Base-by-base conservation (phyloP, 2,329 filamentous ascomycete species). In the Neodidymelliopsis sp. region DNA sequence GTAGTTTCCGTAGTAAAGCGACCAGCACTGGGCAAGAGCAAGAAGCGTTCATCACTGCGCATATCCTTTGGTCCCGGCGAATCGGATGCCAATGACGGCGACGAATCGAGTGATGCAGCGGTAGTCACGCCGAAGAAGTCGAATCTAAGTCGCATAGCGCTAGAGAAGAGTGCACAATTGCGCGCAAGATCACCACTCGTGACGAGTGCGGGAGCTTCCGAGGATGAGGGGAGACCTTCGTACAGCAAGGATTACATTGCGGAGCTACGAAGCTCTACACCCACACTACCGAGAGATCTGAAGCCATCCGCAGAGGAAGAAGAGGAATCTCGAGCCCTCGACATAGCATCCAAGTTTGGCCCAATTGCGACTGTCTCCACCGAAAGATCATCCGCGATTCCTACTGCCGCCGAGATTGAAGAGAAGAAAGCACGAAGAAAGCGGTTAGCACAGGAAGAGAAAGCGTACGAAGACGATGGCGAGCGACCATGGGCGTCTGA, bases 361-460 rank as follows among this genome's bases (percentile, higher is more conserved):
- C 61, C 73, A 25, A 33, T 19, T 77, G 85, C 60, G 8, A 58
- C 57, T 9, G 49, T 66, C 19, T 46, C 56, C 12, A 35, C 49
- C 18, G 60, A 64, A 35, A 53, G 70, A 60, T 61, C 73, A 40
- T 71, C 75, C 23, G 63, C 78, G 5, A 91, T 97, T 56, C 85
- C 93, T 3, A 91, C 88, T 2, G 88, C 92, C 53, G 84, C 88
- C 2, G 90, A 97, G 66, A 96, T 97, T 39, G 83, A 83, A 20
- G 92, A 96, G 74, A 95, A 92, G 77, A 97, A 97, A 73, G 89
- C 91, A 52, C 84, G 94, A 2, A 84, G 93, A 12, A 88, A 88
- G n/a, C 85, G 93, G 1, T 73, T 95, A 9, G 92, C 91, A 0
- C 81, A 85, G 42, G 85, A 91, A 63, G 75, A 89, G 37, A 84